phyloP scores from a whole-genome alignment of 1,284 basidiomycete genomes.

The Retiboletus flavoniger region DNA sequence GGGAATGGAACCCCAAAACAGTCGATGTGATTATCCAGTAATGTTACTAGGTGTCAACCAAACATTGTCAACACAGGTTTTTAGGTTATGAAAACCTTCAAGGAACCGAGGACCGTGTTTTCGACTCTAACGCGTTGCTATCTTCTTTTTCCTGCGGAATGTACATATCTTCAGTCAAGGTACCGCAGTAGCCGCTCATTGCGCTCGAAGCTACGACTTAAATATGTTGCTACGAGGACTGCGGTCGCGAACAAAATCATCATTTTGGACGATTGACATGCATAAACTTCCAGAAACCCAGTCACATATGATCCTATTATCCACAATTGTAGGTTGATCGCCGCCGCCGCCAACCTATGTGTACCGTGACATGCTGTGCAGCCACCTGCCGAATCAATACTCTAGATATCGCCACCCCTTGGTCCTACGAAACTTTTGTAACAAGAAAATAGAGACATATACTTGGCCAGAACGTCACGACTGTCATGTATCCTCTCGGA shows the following conservation, averaged over 20 bases:
- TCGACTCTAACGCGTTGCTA: neutral
- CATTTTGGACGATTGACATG: neutral
- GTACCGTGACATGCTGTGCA: conserved; percentile 13
- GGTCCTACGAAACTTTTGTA: neutral
- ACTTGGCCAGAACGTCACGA: conserved; percentile 2
- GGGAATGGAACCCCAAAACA: conserved; percentile 15
- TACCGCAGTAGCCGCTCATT: conserved; percentile 8
- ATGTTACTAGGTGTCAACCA: neutral
- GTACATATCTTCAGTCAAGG: neutral
- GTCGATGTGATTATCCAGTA: conserved; percentile 12
- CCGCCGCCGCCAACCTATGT: conserved; percentile 2
- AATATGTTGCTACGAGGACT: neutral
- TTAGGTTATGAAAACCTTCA: neutral
- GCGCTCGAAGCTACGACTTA: conserved; percentile 9
- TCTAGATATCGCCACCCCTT: neutral
- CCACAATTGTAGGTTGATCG: neutral
- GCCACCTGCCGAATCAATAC: neutral
- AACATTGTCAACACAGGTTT: neutral
- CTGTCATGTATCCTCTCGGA: conserved; percentile 11
- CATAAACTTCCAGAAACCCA: neutral
- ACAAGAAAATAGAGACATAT: neutral
- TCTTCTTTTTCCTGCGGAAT: neutral
- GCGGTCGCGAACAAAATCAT: neutral
- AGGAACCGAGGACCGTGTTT: neutral
- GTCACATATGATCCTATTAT: neutral